Conservation (phyloP, 768 basidiomycete species). For the Calvatia gigantea region DNA sequence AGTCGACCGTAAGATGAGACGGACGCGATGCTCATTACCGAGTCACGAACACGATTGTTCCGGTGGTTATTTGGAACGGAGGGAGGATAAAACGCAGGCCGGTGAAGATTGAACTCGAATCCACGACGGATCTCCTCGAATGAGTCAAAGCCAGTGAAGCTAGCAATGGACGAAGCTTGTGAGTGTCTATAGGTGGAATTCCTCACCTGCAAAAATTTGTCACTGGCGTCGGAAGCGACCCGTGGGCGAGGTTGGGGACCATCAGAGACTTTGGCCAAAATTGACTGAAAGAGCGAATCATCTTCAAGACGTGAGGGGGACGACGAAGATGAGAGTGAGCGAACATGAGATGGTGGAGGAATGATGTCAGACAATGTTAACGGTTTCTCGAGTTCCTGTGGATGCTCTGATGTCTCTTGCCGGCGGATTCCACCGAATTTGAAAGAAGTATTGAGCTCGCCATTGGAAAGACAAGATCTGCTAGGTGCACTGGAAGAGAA, state of each 20-base stretch:
- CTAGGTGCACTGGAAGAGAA: constrained; percentile 26
- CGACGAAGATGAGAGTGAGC: constrained; percentile 40
- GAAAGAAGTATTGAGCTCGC: constrained; percentile 68
- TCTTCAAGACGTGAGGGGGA: constrained; percentile 42
- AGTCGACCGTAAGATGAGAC: constrained; percentile 77
- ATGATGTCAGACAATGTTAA: constrained; percentile 76
- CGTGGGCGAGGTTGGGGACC: constrained; percentile 30
- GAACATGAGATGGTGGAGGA: constrained; percentile 54
- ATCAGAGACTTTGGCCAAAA: constrained; percentile 44
- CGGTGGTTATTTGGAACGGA: constrained; percentile 28
- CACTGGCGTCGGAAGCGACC: constrained; percentile 42
- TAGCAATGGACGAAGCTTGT: constrained; percentile 48
- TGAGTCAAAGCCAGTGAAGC: constrained; percentile 70
- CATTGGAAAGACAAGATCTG: constrained; percentile 51
- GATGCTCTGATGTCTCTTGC: constrained; percentile 18
- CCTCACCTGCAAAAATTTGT: constrained; percentile 16
- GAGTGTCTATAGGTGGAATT: constrained; percentile 30
- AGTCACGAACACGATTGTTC: constrained; percentile 43
- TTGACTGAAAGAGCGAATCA: constrained; percentile 51
- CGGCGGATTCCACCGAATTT: constrained; percentile 62
- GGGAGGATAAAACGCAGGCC: constrained; percentile 66
- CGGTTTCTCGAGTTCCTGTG: constrained; percentile 25
- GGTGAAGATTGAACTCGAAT: constrained; percentile 65
- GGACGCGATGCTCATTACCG: constrained; percentile 70
- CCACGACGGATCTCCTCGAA: constrained; percentile 78